Evolutionary conservation across 2,329 filamentous ascomycete genomes (phyloP).

Genomic region (Xylariaceae sp.): DNA sequence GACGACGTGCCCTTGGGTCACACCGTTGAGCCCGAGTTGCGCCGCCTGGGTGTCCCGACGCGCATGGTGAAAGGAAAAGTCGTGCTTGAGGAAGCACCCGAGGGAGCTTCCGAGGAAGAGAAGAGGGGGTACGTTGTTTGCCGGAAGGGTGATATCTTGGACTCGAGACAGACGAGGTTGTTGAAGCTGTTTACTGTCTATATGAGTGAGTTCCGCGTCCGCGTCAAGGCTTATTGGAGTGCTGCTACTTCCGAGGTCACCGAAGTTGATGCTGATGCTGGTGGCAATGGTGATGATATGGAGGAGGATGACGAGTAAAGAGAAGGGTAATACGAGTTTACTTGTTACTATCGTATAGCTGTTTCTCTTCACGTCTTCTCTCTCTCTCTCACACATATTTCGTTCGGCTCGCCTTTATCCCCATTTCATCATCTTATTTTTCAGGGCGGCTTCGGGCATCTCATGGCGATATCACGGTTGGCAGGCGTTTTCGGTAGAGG

Average conservation of each 20-base stretch:
- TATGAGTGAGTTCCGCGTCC: conserved; percentile 84
- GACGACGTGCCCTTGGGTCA: conserved; percentile 85
- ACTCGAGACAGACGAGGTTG: conserved; percentile 87
- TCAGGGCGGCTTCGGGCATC: too few species aligned
- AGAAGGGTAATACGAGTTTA: conserved; percentile 19
- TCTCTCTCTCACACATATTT: conserved; percentile 1
- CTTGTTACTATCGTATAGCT: too few species aligned
- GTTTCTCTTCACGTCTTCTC: neutral
- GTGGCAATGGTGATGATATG: conserved; percentile 20
- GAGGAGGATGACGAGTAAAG: conserved; percentile 22
- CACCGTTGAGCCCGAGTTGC: conserved; percentile 83
- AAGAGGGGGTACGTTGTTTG: conserved; percentile 70
- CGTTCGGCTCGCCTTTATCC: conserved; percentile 2
- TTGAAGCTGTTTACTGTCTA: conserved; percentile 91
- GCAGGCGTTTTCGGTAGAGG: conserved; percentile 25
- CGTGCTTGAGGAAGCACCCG: conserved; percentile 53
- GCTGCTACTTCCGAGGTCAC: conserved; percentile 57
- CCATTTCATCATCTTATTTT: conserved; percentile 14
- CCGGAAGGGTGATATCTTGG: conserved; percentile 76
- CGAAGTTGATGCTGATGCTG: conserved; percentile 43
- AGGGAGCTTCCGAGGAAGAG: conserved; percentile 43
- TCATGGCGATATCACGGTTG: conserved; percentile 27
- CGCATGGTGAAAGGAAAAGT: conserved; percentile 86
- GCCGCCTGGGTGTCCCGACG: conserved; percentile 85
- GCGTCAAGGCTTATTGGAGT: conserved; percentile 70